Evolutionary conservation across 2,329 filamentous ascomycete species (phyloP), one percentile per base, ranked within the genome.

Genomic region (Graphiopsis chlorocephala): DNA sequence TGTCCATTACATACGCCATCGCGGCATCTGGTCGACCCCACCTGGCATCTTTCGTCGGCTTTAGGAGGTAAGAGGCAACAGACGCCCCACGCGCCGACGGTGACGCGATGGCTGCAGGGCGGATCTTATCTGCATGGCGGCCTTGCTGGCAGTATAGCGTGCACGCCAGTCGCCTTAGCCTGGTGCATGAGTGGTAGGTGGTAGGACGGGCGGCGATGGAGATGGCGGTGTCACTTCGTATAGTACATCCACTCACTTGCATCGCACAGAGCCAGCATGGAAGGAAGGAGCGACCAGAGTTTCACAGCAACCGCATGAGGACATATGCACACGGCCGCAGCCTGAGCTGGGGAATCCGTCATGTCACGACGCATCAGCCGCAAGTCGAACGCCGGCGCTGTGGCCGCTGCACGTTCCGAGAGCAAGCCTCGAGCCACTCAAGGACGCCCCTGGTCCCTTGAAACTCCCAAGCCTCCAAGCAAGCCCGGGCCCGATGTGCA

Each of bases 91-190:
- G 58, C 58, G 50, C 50, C n/a, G 48, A n/a, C 26, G 14, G 58
- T 61, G 58, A 61, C 58, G 58, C 58, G 42, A 61, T 61, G 17
- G 26, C 55, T 58, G n/a, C n/a, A 31, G 26, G 50, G 50, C 50
- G 50, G 28, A 53, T 53, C 17, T 31, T 31, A 53, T 53, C 50
- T 53, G 50, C 50, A 53, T 31, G 50, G 26, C 48, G 48, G 52
- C 52, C 52, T 35, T 33, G 29, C 53, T 38, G 29, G 10, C 52
- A 35, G 26, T 14, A n/a, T 56, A 38, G 53, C 53, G 53, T 56
- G 53, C 23, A 56, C 53, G 53, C 53, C 31, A 23, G 28, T 26
- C 20, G 29, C 31, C 50, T 53, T 53, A 20, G 50, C 28, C 38
- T 45, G n/a, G 11, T 20, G 38, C 5, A 1, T 45, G 38, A 45